Conservation (phyloP, 176 grass and related monocot genomes). For the Avena insularis region DNA sequence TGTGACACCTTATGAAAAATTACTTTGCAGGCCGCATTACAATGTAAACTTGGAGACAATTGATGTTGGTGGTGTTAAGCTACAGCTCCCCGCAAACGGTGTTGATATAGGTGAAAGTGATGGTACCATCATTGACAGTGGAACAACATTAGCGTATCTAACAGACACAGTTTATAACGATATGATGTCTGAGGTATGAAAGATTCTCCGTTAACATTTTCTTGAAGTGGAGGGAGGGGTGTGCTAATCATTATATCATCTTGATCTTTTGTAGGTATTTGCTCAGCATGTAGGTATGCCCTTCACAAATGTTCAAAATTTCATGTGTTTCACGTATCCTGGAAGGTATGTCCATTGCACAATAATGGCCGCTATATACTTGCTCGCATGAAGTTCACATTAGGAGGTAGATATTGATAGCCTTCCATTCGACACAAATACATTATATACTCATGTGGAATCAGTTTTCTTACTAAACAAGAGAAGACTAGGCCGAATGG, state of each 20-base stretch:
- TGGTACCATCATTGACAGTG: slow-evolving; percentile 91
- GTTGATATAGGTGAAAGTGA: slow-evolving; percentile 54
- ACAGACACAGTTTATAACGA: slow-evolving; percentile 54
- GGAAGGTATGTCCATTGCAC: slow-evolving; percentile 60
- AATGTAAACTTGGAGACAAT: slow-evolving; percentile 81
- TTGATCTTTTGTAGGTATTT: slow-evolving; percentile 69
- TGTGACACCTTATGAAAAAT: slow-evolving; percentile 11
- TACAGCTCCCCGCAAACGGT: slow-evolving; percentile 66
- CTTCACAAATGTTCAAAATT: slow-evolving; percentile 59
- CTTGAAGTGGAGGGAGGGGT: slow-evolving; percentile 15
- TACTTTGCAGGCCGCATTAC: slow-evolving; percentile 72
- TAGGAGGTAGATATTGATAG: slow-evolving; percentile 29
- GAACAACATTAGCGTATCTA: slow-evolving; percentile 88
- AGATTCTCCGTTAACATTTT: slow-evolving; percentile 29
- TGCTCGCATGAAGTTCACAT: background rate
- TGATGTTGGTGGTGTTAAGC: slow-evolving; percentile 63
- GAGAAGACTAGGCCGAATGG: slow-evolving; percentile 14
- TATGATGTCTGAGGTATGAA: slow-evolving; percentile 59
- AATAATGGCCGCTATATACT: background rate
- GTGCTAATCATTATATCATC: slow-evolving; percentile 16
- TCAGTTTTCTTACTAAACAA: slow-evolving; percentile 12
- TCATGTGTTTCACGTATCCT: slow-evolving; percentile 74
- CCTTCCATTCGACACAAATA: background rate
- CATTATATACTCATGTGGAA: background rate
- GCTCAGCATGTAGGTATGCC: slow-evolving; percentile 53